A percentile compares a stretch with the other conserved stretches of the same genome.
Conservation (phyloP, 305 asterid genomes). For the Fraxinus xanthoxyloides region DNA sequence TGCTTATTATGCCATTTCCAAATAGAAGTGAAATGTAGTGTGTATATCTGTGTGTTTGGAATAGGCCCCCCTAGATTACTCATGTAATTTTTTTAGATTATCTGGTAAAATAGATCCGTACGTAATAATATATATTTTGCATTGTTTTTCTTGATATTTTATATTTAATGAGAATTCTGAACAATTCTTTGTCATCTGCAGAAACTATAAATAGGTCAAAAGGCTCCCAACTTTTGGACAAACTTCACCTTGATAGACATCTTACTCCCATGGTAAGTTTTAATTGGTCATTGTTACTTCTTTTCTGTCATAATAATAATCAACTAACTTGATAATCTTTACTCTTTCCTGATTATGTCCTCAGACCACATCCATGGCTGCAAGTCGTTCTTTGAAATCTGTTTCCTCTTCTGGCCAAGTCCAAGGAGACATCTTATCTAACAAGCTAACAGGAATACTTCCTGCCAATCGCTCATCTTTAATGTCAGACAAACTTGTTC, state of each 20-base stretch:
- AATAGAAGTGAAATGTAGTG: background rate
- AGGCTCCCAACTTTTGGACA: constrained; percentile 36
- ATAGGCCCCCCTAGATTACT: background rate
- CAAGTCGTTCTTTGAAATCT: constrained; percentile 34
- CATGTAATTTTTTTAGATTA: background rate
- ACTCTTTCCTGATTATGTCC: constrained; percentile 23
- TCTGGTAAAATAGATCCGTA: background rate
- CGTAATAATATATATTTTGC: background rate
- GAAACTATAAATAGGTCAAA: constrained; percentile 35
- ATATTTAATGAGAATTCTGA: constrained; percentile 15
- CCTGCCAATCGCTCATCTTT: constrained; percentile 87
- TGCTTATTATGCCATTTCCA: background rate
- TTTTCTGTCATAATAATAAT: constrained; percentile 6
- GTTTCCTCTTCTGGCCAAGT: constrained; percentile 37
- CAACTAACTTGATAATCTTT: constrained; percentile 16
- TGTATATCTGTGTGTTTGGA: background rate
- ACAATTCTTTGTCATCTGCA: constrained; percentile 31
- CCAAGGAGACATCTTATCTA: constrained; percentile 35
- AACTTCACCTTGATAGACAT: constrained; percentile 43
- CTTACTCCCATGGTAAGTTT: constrained; percentile 46
- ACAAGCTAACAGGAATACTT: constrained; percentile 46
- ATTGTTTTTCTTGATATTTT: background rate
- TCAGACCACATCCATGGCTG: constrained; percentile 36
- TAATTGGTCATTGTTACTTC: constrained; percentile 17
- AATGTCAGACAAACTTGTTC: constrained; percentile 39